A percentile compares a stretch with the other conserved stretches of the same genome.
Conservation (phyloP, 1,284 basidiomycete species). For the Cutaneotrichosporon sp. region DNA sequence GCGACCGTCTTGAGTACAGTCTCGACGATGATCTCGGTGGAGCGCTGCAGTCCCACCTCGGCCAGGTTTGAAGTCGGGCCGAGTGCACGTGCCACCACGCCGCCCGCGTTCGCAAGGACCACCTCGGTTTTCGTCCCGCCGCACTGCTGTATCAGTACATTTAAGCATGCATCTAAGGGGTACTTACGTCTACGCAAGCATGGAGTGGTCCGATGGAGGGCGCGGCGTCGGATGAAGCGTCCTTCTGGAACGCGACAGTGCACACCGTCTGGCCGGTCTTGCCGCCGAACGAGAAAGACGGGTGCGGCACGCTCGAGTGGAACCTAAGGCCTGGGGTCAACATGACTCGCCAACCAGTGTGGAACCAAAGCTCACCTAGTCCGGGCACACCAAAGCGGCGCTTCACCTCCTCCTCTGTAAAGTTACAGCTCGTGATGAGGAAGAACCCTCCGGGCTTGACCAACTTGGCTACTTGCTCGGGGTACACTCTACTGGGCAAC, state of each 20-base stretch:
- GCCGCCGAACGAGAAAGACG: conserved; percentile 51
- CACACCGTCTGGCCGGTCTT: conserved; percentile 49
- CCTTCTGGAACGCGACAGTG: conserved; percentile 51
- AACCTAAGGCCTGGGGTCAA: conserved; percentile 7
- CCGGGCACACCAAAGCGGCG: conserved; percentile 39
- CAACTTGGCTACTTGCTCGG: conserved; percentile 43
- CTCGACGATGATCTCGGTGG: conserved; percentile 30
- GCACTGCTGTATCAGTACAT: conserved; percentile 30
- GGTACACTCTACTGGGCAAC: conserved; percentile 48
- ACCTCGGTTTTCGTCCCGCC: conserved; percentile 43
- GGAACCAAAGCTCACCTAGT: conserved; percentile 26
- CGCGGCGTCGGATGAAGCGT: not conserved
- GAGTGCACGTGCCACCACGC: conserved; percentile 27
- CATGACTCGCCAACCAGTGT: too few relatives aligned
- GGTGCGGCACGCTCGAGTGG: conserved; percentile 49
- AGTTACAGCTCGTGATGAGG: conserved; percentile 55
- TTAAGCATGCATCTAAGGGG: not conserved
- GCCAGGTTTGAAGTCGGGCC: conserved; percentile 43
- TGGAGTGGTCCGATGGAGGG: conserved; percentile 19
- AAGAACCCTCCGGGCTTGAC: conserved; percentile 50
- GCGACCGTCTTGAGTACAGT: conserved; percentile 29
- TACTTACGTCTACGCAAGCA: conserved; percentile 38
- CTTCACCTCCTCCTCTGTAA: conserved; percentile 53
- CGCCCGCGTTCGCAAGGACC: conserved; percentile 25
- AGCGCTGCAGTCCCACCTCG: conserved; percentile 33